Evolutionary conservation across 2,329 filamentous ascomycete genomes (phyloP), one percentile per base, ranked within the genome.

Genomic region (Fusarium nurragi): DNA sequence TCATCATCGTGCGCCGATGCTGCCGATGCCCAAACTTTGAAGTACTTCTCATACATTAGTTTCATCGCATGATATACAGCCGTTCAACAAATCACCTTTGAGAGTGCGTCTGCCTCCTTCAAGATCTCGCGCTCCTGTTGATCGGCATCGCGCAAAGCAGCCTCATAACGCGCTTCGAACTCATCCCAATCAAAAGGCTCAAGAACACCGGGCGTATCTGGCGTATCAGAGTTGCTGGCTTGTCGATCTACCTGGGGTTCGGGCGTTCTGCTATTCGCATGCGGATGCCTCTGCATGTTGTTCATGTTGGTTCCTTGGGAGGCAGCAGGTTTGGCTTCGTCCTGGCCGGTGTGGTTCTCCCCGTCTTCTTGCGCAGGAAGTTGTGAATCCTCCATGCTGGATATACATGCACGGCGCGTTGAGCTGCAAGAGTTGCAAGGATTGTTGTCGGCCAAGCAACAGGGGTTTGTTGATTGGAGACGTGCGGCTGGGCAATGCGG

Each of bases 11-110:
- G 88, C 12, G 82, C 79, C 28, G 88, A 84, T 1, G 90, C 90
- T 13, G 90, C 87, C 19, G 89, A 83, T 22, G 91, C 90, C 93
- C 94, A 97, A 32, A 88, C 79, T 56, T 84, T 84, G 75, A 97
- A 97, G 74, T 90, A 91, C 92, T 96, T 65, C 23, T 37, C 40
- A 43, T 16, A 11, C 18, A 19, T 37, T 38, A 45, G 45, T 46
- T 44, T 46, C 39, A 41, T 54, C 19, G 7, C 21, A 40, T n/a
- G 46, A 23, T 23, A 5, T 41, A 21, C 21, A 22, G 21, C 14
- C 22, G 7, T 16, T 14, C 4, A 44, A 37, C 6, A 30, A 32
- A 10, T 34, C 77, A 89, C 90, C 77, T 88, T 85, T 62, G 90
- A 84, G n/a, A 94, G 80, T 38, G 81, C 77, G 16, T 88, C 82